Evolutionary conservation across 495 filamentous ascomycete genomes (phyloP).

Genomic region (Talaromyces adpressus): DNA sequence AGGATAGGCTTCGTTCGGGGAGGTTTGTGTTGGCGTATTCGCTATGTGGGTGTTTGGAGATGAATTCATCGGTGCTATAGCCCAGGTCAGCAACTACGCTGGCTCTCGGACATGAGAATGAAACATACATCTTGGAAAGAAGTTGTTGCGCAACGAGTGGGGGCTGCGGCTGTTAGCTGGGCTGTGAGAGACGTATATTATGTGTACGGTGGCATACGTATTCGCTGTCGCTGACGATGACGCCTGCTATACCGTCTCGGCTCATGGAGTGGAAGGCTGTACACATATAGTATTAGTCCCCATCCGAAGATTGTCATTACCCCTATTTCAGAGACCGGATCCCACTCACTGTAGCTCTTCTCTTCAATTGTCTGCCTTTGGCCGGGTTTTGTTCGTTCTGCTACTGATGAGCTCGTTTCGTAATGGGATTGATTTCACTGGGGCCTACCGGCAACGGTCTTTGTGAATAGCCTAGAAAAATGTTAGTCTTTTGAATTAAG

Average conservation of each 20-base stretch:
- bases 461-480: slow-evolving; percentile 38
- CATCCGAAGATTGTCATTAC: neutral
- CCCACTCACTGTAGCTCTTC: slow-evolving; percentile 41
- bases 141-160: slow-evolving; percentile 88
- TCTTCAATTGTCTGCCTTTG: slow-evolving; percentile 89
- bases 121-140: slow-evolving; percentile 70
- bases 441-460: slow-evolving; percentile 48
- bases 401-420: neutral
- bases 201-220: slow-evolving; percentile 37
- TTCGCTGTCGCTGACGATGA: slow-evolving; percentile 84
- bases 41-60: slow-evolving; percentile 66
- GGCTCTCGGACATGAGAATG: too few relatives aligned
- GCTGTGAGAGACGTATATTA: neutral
- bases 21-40: slow-evolving; percentile 48
- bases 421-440: neutral
- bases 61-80: slow-evolving; percentile 71
- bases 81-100: too few relatives aligned
- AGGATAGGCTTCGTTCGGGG: slow-evolving; percentile 32
- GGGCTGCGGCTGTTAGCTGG: slow-evolving; percentile 29
- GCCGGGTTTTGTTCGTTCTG: slow-evolving; percentile 72
- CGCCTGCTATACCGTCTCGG: slow-evolving; percentile 79
- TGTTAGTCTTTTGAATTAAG: neutral
- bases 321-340: neutral
- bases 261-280: slow-evolving; percentile 85
- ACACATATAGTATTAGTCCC: neutral